Evolutionary conservation across 1,284 basidiomycete genomes (phyloP).

Genomic region (Sanghuangporus sanghuang): DNA sequence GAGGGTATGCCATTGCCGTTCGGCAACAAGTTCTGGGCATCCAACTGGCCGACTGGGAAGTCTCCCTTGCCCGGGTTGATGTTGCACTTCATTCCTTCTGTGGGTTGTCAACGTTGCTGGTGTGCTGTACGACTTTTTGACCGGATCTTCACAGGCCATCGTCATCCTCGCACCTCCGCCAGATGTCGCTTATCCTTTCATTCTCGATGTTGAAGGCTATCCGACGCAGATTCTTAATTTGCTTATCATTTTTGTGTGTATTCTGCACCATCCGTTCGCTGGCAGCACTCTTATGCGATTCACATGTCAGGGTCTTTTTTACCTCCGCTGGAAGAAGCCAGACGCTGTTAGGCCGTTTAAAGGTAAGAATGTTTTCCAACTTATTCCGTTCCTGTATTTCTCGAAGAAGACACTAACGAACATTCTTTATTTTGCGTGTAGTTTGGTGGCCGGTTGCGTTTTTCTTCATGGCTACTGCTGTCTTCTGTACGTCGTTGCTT

Average conservation of each 20-base stretch:
- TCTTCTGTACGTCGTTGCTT: conserved; percentile 37
- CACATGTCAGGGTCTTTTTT: conserved; percentile 47
- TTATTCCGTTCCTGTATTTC: not conserved
- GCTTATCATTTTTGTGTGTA: conserved; percentile 44
- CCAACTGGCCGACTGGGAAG: conserved; percentile 40
- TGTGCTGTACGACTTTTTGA: not conserved
- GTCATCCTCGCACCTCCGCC: conserved; percentile 45
- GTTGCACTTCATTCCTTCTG: conserved; percentile 35
- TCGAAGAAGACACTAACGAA: not conserved
- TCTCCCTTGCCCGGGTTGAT: conserved; percentile 41
- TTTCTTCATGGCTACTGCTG: conserved; percentile 48
- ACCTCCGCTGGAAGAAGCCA: conserved; percentile 47
- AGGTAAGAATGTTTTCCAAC: conserved; percentile 27
- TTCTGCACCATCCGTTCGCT: not conserved
- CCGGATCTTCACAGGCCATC: conserved; percentile 33
- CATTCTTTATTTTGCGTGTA: conserved; percentile 20
- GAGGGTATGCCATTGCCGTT: conserved; percentile 46
- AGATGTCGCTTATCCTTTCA: conserved; percentile 44
- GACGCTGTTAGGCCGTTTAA: conserved; percentile 49
- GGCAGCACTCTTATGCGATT: not conserved
- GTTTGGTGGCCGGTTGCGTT: conserved; percentile 54
- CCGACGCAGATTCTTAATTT: conserved; percentile 52
- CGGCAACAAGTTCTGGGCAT: conserved; percentile 38
- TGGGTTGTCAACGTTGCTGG: conserved; percentile 12
- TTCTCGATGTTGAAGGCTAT: conserved; percentile 54